These are phyloP conservation scores for Mortierella claussenii DNA, from an alignment of 192 early-diverging fungal species.

Conservation along the genomic window DNA sequence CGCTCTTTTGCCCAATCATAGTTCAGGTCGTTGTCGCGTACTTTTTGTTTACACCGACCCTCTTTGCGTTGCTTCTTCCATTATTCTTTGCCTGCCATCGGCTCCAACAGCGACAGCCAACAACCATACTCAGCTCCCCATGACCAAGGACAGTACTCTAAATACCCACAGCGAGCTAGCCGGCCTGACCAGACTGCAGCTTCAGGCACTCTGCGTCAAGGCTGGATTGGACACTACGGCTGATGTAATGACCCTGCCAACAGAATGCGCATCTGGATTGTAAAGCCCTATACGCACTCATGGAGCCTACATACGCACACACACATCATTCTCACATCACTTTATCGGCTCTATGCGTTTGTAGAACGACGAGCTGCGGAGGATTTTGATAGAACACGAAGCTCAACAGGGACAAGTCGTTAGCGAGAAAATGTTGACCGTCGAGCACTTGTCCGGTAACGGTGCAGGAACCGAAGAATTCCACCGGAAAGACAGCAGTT, in stretches of 20 bases:
- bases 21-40: no score
- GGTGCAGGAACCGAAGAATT: no score
- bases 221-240: constrained; percentile 34
- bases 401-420: neutral
- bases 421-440: no score
- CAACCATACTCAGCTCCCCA: constrained; percentile 6
- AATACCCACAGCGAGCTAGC: neutral
- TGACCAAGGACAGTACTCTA: constrained; percentile 21
- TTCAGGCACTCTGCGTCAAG: constrained; percentile 43
- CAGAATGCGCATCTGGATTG: no score
- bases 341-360: neutral
- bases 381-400: constrained; percentile 5
- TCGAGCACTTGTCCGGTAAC: no score
- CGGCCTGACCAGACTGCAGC: constrained; percentile 27
- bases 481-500: no score
- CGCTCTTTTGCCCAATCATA: no score
- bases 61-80: neutral
- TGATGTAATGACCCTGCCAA: no score
- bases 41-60: neutral
- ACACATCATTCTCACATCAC: neutral
- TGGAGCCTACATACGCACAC: neutral
- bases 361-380: constrained; percentile 22
- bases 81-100: neutral
- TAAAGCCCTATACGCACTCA: neutral
- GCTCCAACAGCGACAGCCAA: constrained; percentile 4